phyloP scores from a whole-genome alignment of 2,329 filamentous ascomycete genomes.

The Phyllosticta citribraziliensis region DNA sequence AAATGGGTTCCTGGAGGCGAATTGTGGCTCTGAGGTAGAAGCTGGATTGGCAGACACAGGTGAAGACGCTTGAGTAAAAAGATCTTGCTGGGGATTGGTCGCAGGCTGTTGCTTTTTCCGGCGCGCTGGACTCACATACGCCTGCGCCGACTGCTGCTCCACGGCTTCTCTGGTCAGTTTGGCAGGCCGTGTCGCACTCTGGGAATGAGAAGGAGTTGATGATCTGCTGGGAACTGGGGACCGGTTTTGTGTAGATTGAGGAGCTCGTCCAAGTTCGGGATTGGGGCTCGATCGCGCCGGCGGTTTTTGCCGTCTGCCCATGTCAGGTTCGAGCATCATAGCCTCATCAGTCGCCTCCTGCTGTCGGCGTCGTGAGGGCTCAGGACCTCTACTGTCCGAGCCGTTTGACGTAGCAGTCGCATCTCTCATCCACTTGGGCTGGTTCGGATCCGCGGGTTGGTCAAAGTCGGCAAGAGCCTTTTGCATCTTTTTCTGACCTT shows the following conservation, averaged over 20 bases:
- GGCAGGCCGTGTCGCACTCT: background rate
- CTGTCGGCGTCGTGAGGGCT: slow-evolving; percentile 9
- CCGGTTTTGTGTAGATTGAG: background rate
- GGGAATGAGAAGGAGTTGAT: background rate
- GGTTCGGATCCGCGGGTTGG: slow-evolving; percentile 60
- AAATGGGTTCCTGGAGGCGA: slow-evolving; percentile 31
- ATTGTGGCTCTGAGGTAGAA: slow-evolving; percentile 23
- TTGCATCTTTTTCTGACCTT: slow-evolving; percentile 82
- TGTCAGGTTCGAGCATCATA: slow-evolving; percentile 64
- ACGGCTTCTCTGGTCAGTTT: slow-evolving; percentile 62
- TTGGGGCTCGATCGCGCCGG: slow-evolving; percentile 2
- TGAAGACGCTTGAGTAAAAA: slow-evolving; percentile 44
- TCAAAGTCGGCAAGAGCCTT: slow-evolving; percentile 84
- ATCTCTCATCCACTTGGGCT: slow-evolving; percentile 94
- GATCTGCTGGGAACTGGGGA: slow-evolving; percentile 13
- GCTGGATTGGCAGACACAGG: slow-evolving; percentile 17
- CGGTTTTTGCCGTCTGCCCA: slow-evolving; percentile 42
- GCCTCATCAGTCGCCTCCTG: slow-evolving; percentile 45
- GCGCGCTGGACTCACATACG: slow-evolving; percentile 78
- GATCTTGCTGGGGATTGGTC: slow-evolving; percentile 35
- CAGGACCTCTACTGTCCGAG: slow-evolving; percentile 10
- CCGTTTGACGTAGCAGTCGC: slow-evolving; percentile 23
- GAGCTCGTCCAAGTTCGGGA: background rate
- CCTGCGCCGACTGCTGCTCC: slow-evolving; percentile 72
- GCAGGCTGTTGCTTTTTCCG: slow-evolving; percentile 56